These are phyloP conservation scores for Sporodiniella umbellata DNA, from an alignment of 371 early-diverging fungal genomes.

Conservation along the genomic window DNA sequence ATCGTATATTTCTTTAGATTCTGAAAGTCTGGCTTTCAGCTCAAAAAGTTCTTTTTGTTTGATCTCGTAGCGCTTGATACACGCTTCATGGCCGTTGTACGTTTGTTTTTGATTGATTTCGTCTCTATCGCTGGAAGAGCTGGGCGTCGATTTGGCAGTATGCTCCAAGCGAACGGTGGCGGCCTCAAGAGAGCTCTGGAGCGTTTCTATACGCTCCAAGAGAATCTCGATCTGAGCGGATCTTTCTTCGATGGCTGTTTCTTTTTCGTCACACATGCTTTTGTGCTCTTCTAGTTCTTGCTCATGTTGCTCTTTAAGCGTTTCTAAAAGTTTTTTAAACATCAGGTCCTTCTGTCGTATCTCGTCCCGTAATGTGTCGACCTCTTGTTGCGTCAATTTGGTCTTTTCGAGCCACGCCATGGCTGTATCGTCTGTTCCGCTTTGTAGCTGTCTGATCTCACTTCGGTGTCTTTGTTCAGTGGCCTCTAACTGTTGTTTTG, in stretches of 20 bases:
- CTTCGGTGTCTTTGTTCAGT: conserved; percentile 33
- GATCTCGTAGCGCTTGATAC: conserved; percentile 19
- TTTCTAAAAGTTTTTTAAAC: conserved; percentile 9
- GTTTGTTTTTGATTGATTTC: conserved; percentile 3
- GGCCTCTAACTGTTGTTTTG: conserved; percentile 20
- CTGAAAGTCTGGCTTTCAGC: conserved; percentile 15
- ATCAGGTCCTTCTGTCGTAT: conserved; percentile 12
- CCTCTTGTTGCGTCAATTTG: conserved; percentile 28
- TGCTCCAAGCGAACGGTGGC: conserved; percentile 38
- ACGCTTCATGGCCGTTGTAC: conserved; percentile 14
- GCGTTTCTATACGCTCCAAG: conserved; percentile 27
- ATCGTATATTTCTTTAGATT: conserved; percentile 28
- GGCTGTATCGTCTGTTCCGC: conserved; percentile 40
- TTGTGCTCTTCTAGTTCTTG: conserved; percentile 9
- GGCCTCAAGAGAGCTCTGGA: conserved; percentile 38
- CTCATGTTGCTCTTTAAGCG: conserved; percentile 8
- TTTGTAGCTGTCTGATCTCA: conserved; percentile 37
- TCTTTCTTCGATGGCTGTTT: conserved; percentile 17
- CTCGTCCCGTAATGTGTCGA: conserved; percentile 26
- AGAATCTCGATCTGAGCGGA: conserved; percentile 29
- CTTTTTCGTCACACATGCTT: conserved; percentile 12
- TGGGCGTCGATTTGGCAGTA: conserved; percentile 20
- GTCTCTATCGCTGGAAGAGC: conserved; percentile 9
- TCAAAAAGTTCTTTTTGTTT: conserved; percentile 34
- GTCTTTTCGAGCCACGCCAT: conserved; percentile 42